Base-by-base conservation (phyloP, 2,329 filamentous ascomycete species). In the Allantophomopsis lycopodina region DNA sequence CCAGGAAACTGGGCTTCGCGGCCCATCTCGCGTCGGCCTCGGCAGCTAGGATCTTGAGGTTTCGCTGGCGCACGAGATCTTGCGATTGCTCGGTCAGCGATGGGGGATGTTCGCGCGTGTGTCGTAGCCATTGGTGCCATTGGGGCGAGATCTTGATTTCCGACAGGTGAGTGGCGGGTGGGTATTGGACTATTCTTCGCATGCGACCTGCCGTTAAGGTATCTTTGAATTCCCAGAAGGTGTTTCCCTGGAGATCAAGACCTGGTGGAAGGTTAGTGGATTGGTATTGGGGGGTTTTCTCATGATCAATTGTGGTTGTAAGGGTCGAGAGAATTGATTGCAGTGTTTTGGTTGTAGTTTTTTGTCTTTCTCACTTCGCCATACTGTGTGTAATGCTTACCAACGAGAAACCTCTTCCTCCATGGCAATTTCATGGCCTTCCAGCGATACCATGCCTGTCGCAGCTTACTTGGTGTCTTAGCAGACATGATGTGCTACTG, bases 101-200 rank as follows among this genome's bases (percentile, higher is more conserved):
- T 1, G 77, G 77, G 2, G 76, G 62, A 0, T 66, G 54, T 2
- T 52, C 44, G 15, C 77, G 70, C 35, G 68, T 72, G 55, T 80
- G 65, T 13, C 77, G 72, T 37, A 82, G 64, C 77, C 77, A 82
- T 51, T 80, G 76, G 57, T 80, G 76, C 77, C 77, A 82, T 46
- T 68, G 64, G 10, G 77, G 76, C 38, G 69, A 61, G 43, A 80
- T 73, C 11, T 51, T 48, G 40, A 79, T 66, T 28, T 72, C 65
- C 49, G 65, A 70, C 50, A 65, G 62, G 54, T 73, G 71, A 2
- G 67, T 66, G 34, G 61, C 61, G 37, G 63, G 58, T 10, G 74
- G 73, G 56, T 73, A 76, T 48, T 73, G 53, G 37, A 79, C 73
- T 46, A 79, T 78, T 53, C 76, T 71, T 23, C 76, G 71, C 66